Percentiles rank a stretch among this genome's conserved stretches.
phyloP scores from a whole-genome alignment of 2,329 filamentous ascomycete species.

The Epichloe coenophiala region DNA sequence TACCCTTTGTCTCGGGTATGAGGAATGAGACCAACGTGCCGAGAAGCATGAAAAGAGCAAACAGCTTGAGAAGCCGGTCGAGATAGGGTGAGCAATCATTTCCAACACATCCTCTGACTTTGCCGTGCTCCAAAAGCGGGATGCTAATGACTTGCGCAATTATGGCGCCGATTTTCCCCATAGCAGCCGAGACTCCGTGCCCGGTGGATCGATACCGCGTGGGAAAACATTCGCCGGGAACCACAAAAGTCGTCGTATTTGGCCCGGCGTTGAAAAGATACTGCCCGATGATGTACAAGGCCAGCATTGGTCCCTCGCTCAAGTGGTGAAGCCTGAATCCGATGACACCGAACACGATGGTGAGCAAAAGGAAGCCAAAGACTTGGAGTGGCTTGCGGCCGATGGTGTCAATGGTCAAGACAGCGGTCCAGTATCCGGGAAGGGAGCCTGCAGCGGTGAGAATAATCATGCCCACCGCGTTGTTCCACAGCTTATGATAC shows the following conservation, averaged over 20 bases:
- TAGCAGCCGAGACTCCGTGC: slow-evolving; percentile 53
- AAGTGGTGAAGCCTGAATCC: slow-evolving; percentile 45
- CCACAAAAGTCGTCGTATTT: slow-evolving; percentile 52
- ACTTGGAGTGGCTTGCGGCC: slow-evolving; percentile 68
- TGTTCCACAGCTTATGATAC: slow-evolving; percentile 57
- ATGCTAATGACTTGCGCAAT: slow-evolving; percentile 53
- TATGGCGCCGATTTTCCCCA: slow-evolving; percentile 56
- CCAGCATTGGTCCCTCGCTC: slow-evolving; percentile 35
- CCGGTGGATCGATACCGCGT: slow-evolving; percentile 48
- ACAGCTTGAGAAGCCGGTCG: slow-evolving; percentile 63
- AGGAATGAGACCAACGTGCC: slow-evolving; percentile 56
- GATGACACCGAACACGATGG: slow-evolving; percentile 46
- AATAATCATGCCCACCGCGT: slow-evolving; percentile 64
- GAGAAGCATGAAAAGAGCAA: slow-evolving; percentile 66
- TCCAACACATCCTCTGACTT: slow-evolving; percentile 33
- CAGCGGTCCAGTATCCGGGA: slow-evolving; percentile 68
- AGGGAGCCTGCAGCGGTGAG: slow-evolving; percentile 64
- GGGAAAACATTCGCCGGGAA: slow-evolving; percentile 52
- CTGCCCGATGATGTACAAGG: slow-evolving; percentile 49
- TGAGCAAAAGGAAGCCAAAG: slow-evolving; percentile 46
- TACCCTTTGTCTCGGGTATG: slow-evolving; percentile 65
- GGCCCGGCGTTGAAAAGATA: slow-evolving; percentile 56
- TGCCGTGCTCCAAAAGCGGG: slow-evolving; percentile 45
- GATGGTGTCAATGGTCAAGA: slow-evolving; percentile 59
- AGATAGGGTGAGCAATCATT: slow-evolving; percentile 44